Evolutionary conservation across 2,329 filamentous ascomycete genomes (phyloP).

Genomic region (Colletotrichum eremochloae): DNA sequence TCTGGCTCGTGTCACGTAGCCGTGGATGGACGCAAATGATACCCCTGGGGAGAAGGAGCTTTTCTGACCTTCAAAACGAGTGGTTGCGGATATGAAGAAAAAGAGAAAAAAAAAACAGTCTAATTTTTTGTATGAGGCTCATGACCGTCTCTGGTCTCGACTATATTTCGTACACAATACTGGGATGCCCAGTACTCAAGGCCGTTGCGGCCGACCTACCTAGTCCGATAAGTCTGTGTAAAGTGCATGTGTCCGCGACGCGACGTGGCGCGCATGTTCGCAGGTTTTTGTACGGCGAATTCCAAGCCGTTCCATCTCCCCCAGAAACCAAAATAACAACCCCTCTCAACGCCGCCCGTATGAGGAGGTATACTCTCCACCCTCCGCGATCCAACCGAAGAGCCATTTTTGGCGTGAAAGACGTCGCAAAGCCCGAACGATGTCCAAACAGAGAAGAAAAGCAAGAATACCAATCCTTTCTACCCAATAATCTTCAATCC

Average conservation of each 20-base stretch:
- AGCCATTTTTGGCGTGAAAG: background rate
- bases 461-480: background rate
- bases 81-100: slow-evolving; percentile 12
- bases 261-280: background rate
- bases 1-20: slow-evolving; percentile 7
- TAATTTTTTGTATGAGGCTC: slow-evolving; percentile 6
- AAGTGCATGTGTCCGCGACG: slow-evolving; percentile 7
- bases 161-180: slow-evolving; percentile 37
- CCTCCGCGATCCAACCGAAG: slow-evolving; percentile 13
- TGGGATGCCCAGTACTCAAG: slow-evolving; percentile 35
- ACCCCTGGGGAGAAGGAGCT: slow-evolving; percentile 17
- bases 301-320: slow-evolving; percentile 12
- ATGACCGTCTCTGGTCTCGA: slow-evolving; percentile 20
- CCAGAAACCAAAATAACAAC: background rate
- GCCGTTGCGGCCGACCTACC: slow-evolving; percentile 24
- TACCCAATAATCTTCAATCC: slow-evolving; percentile 71
- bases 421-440: slow-evolving; percentile 4
- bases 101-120: background rate
- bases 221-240: slow-evolving; percentile 5
- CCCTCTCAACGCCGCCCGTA: slow-evolving; percentile 38
- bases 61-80: background rate
- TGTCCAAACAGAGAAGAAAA: background rate
- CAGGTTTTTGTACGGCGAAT: slow-evolving; percentile 21
- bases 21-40: slow-evolving; percentile 28
- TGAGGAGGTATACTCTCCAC: slow-evolving; percentile 20